Evolutionary conservation across 257 asterid species (phyloP), one percentile per base, ranked within the genome.

Genomic region (Ilex aquifolium): DNA sequence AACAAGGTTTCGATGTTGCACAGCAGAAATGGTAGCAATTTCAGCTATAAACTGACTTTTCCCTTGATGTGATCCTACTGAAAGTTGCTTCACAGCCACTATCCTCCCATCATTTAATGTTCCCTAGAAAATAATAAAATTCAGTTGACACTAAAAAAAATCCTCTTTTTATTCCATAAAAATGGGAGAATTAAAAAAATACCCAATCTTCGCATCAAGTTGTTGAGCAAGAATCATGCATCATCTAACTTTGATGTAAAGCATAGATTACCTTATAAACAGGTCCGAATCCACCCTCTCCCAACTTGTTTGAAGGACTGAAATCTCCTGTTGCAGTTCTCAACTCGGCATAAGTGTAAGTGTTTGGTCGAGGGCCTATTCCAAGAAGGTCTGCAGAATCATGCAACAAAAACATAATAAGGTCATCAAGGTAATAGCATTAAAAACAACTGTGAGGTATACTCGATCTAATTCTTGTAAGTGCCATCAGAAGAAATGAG

Each of bases 21-120:
- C 57, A 53, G 57, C 57, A 15, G 57, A 53, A 15, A 53, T 15
- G 27, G 57, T 53, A 53, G 57, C 57, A 53, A 53, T 53, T 14
- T 53, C 57, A 15, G 57, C 31, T 5, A 53, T 53, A 53, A 53
- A 53, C 57, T 53, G 30, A 14, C 31, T 53, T 14, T 53, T 53
- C 10, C 57, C 57, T 21, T 14, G 57, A 27, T 14, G 30, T 2
- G 57, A 53, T 14, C 6, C 30, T 53, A 10, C 30, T 4, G 57
- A 15, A 5, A 14, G 57, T 53, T 14, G 57, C 31, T 53, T 53
- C 27, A 53, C 57, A 53, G 57, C 57, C 4, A 53, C 31, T 14
- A 53, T 27, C 31, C 30, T 15, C 30, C 57, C 57, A 53, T 53
- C 11, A 53, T 8, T n/a, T 15, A 53, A 21, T 53, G 57, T 17